Evolutionary conservation across 345 rosid genomes (phyloP).

Genomic region (Brassica incana): DNA sequence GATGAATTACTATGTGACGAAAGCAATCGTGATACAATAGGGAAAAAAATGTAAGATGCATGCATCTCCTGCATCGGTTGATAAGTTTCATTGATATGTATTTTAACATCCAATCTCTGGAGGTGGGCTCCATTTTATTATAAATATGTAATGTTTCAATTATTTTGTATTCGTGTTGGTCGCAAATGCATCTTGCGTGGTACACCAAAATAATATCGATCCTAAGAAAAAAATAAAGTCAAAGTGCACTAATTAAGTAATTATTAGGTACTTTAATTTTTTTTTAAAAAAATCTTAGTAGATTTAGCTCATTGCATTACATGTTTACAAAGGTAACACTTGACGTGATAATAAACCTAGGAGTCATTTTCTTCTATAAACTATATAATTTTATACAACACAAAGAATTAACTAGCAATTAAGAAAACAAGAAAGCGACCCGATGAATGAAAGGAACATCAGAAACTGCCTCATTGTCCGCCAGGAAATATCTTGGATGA

Average conservation of each 20-base stretch:
- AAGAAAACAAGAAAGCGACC: constrained; percentile 7
- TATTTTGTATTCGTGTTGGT: constrained; percentile 19
- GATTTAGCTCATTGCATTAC: background rate
- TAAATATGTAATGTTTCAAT: constrained; percentile 15
- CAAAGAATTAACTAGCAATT: background rate
- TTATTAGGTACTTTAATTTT: background rate
- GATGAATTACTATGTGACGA: constrained; percentile 15
- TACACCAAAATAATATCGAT: background rate
- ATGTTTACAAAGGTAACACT: background rate
- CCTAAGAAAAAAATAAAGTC: background rate
- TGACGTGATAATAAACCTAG: background rate
- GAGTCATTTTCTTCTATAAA: background rate
- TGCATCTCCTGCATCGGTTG: constrained; percentile 24
- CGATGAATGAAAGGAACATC: constrained; percentile 16
- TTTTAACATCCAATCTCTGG: background rate
- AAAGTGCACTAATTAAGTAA: background rate
- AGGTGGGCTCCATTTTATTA: constrained; percentile 17
- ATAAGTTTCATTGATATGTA: background rate
- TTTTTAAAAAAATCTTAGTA: background rate
- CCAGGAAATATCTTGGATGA: background rate
- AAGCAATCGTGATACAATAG: constrained; percentile 17
- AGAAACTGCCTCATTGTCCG: constrained; percentile 30
- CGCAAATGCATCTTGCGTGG: constrained; percentile 22
- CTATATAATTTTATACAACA: background rate
- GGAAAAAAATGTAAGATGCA: constrained; percentile 22